Conservation (phyloP, 768 basidiomycete genomes). For the Rhodotorula paludigena region DNA sequence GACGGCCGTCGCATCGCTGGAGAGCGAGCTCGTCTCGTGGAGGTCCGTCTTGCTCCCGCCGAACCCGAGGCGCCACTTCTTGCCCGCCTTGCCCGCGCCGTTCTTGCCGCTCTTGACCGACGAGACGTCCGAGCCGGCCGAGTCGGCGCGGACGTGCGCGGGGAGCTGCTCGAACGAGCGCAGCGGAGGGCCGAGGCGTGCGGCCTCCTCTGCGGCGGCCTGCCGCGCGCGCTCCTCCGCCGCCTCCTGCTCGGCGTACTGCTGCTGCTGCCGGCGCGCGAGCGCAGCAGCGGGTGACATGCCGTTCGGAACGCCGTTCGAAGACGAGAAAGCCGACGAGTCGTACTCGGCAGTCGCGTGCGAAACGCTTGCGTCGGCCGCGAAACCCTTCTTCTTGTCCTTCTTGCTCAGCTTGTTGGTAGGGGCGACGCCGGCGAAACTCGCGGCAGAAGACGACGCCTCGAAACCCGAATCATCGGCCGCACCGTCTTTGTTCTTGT, state of each 20-base stretch:
- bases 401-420: slow-evolving; percentile 43
- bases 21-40: slow-evolving; percentile 14
- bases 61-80: slow-evolving; percentile 30
- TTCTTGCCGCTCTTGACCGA: slow-evolving; percentile 65
- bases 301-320: slow-evolving; percentile 46
- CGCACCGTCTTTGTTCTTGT: slow-evolving; percentile 59
- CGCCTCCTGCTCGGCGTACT: slow-evolving; percentile 45
- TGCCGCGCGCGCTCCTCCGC: slow-evolving; percentile 34
- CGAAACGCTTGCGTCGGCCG: slow-evolving; percentile 66
- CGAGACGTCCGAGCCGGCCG: slow-evolving; percentile 20
- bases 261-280: slow-evolving; percentile 47
- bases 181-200: slow-evolving; percentile 19
- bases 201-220: slow-evolving; percentile 39
- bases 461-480: slow-evolving; percentile 13
- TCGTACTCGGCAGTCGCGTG: slow-evolving; percentile 71
- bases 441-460: background rate
- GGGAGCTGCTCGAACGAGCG: slow-evolving; percentile 19
- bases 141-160: slow-evolving; percentile 8
- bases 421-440: background rate
- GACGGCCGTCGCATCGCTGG: slow-evolving; percentile 5
- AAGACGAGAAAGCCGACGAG: slow-evolving; percentile 32
- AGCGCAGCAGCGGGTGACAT: slow-evolving; percentile 57
- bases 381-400: slow-evolving; percentile 61
- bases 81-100: slow-evolving; percentile 46
- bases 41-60: slow-evolving; percentile 31